Evolutionary conservation across 1,139 yeast species (phyloP), one percentile per base, ranked within the genome.

Genomic region (Pichia sp.): DNA sequence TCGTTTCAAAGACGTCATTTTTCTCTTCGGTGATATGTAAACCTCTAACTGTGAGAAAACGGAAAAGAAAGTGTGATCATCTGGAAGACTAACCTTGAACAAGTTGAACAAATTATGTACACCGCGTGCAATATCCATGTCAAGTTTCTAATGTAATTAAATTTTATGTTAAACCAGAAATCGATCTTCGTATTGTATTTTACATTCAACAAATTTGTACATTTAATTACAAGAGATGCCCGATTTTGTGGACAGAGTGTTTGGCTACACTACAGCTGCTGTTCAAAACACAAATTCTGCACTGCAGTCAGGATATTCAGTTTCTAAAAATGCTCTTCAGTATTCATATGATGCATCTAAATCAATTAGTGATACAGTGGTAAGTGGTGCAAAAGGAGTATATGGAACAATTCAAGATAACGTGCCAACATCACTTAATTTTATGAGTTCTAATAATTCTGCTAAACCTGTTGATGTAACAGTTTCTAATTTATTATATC

Each of bases 221-320:
- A 34, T 5, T 34, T 18, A 18, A 28, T 1, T n/a, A 34, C 38
- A 2, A 19, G 18, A 3, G n/a, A 59, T 59, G 62, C 59, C 62
- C 1, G 62, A 59, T 46, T 51, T 57, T 48, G 60, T 55, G 13
- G 62, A 59, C 36, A 52, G 45, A 34, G 56, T 56, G 5, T 58
- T 59, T 47, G 58, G 54, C 7, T 58, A 56, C 14, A 46, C 54
- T 14, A 31, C 48, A 3, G 11, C 28, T 4, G 48, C 45, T 9
- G 28, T 47, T 13, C 51, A 56, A 22, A 45, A 47, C 5, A 50
- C 58, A 11, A 27, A 33, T 13, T 28, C 48, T 10, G 46, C 45
- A 1, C n/a, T 52, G 5, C 46, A 50, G n/a, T 36, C 39, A 2
- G 55, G 53, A 25, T 50, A 45, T 39, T 42, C 47, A 7, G 30